Evolutionary conservation across 2,329 filamentous ascomycete species (phyloP).

Genomic region (Aspergillus sp.): DNA sequence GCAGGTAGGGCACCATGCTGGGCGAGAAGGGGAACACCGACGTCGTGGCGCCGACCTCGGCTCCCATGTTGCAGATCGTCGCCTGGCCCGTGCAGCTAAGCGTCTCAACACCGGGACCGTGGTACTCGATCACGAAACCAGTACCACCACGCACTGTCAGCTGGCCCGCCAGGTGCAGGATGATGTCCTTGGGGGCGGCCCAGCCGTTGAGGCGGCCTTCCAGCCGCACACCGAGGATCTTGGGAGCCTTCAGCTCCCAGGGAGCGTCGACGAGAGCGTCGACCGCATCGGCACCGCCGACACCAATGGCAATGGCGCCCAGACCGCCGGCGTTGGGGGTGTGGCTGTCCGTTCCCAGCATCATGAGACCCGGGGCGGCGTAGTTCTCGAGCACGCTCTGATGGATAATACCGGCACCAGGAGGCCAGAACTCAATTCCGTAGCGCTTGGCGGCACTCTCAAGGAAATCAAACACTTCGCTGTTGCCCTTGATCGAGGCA

Average conservation of each 20-base stretch:
- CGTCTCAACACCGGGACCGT: conserved; percentile 82
- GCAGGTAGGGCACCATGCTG: conserved; percentile 79
- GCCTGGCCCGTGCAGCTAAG: conserved; percentile 92
- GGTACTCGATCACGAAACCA: conserved; percentile 91
- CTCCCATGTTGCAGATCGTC: conserved; percentile 85
- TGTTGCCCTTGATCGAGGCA: conserved; percentile 83
- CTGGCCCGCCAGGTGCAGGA: conserved; percentile 81
- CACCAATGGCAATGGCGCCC: conserved; percentile 91
- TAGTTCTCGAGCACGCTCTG: conserved; percentile 99
- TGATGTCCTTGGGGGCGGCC: conserved; percentile 94
- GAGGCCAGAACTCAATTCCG: conserved; percentile 94
- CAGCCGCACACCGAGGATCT: conserved; percentile 80
- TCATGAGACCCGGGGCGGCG: conserved; percentile 94
- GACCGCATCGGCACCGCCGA: conserved; percentile 94
- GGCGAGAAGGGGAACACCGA: conserved; percentile 91
- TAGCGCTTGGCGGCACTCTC: conserved; percentile 89
- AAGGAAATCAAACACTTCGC: conserved; percentile 96
- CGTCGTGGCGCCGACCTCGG: conserved; percentile 90
- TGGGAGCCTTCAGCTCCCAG: conserved; percentile 96
- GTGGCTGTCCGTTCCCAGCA: conserved; percentile 96
- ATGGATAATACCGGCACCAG: conserved; percentile 92
- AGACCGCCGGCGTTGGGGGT: conserved; percentile 96
- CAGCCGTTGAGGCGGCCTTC: conserved; percentile 82
- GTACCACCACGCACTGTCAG: conserved; percentile 93
- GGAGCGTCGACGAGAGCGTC: conserved; percentile 94